phyloP scores from a whole-genome alignment of 2,329 filamentous ascomycete species.

The Fusarium citri region DNA sequence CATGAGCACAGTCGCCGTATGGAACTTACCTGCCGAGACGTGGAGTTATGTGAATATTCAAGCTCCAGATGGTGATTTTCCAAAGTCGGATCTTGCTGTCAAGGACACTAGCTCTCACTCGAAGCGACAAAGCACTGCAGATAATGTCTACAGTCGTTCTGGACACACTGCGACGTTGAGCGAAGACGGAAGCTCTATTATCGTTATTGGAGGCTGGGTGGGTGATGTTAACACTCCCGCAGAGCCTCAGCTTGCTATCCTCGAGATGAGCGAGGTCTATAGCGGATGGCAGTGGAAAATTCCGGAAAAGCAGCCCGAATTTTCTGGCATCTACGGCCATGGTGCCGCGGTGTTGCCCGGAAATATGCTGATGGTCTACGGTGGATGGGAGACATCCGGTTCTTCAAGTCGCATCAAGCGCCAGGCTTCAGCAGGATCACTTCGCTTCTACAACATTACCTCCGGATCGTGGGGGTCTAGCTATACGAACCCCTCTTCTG shows the following conservation, averaged over 20 bases:
- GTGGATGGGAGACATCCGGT: slow-evolving; percentile 68
- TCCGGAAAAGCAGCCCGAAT: slow-evolving; percentile 62
- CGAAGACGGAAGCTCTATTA: slow-evolving; percentile 79
- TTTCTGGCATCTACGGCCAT: slow-evolving; percentile 69
- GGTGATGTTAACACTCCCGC: slow-evolving; percentile 82
- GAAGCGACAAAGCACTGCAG: slow-evolving; percentile 37
- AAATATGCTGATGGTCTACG: slow-evolving; percentile 76
- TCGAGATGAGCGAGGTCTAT: slow-evolving; percentile 80
- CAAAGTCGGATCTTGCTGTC: slow-evolving; percentile 68
- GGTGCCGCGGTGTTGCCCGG: slow-evolving; percentile 72
- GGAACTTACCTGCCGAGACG: slow-evolving; percentile 84
- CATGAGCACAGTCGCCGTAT: slow-evolving; percentile 90
- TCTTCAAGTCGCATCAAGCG: slow-evolving; percentile 52
- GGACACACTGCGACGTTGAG: slow-evolving; percentile 88
- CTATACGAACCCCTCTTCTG: slow-evolving; percentile 60
- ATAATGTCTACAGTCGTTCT: slow-evolving; percentile 79
- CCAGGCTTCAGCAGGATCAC: slow-evolving; percentile 43
- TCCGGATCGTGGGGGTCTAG: slow-evolving; percentile 64
- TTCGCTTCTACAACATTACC: slow-evolving; percentile 68
- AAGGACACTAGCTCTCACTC: slow-evolving; percentile 44
- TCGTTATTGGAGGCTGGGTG: slow-evolving; percentile 93
- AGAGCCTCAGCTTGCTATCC: slow-evolving; percentile 80
- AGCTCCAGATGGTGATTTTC: slow-evolving; percentile 48
- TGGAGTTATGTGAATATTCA: slow-evolving; percentile 86
- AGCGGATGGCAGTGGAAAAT: slow-evolving; percentile 79